Conservation (phyloP, 2,329 filamentous ascomycete species). For the Ophiostoma tasmaniense region DNA sequence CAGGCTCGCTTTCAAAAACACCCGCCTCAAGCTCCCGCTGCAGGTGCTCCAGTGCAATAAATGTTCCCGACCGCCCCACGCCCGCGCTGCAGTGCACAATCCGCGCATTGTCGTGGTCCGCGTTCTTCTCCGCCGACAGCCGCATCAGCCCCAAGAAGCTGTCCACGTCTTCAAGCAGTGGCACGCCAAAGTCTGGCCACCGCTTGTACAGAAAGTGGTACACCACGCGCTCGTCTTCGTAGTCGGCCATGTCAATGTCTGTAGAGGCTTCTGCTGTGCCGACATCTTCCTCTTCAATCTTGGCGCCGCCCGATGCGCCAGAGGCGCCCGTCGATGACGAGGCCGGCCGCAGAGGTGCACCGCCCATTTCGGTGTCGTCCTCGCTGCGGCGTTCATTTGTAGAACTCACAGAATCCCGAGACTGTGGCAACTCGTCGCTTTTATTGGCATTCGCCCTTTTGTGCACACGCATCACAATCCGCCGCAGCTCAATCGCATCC, state of each 20-base stretch:
- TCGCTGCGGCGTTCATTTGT: neutral
- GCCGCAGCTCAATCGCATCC: slow-evolving; percentile 63
- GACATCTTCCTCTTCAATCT: neutral
- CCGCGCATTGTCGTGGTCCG: slow-evolving; percentile 56
- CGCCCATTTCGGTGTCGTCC: slow-evolving; percentile 1
- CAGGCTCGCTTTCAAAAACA: slow-evolving; percentile 41
- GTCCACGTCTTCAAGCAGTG: slow-evolving; percentile 56
- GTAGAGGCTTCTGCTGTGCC: neutral
- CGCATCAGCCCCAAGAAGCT: slow-evolving; percentile 62
- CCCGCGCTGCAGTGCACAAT: slow-evolving; percentile 86
- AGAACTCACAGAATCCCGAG: too few relatives aligned
- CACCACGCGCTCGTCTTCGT: slow-evolving; percentile 51
- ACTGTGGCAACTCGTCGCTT: neutral
- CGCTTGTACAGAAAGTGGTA: slow-evolving; percentile 79
- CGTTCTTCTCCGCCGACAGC: slow-evolving; percentile 53
- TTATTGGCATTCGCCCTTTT: neutral
- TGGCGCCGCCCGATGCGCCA: neutral
- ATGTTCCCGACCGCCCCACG: slow-evolving; percentile 88
- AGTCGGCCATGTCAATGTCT: neutral
- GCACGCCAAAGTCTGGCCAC: slow-evolving; percentile 88
- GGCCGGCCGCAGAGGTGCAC: neutral
- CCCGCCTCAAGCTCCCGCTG: slow-evolving; percentile 73
- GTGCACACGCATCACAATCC: slow-evolving; percentile 51
- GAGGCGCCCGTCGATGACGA: neutral
- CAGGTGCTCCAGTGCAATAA: slow-evolving; percentile 91